A percentile compares a stretch with the other conserved stretches of the same genome.
phyloP scores from a whole-genome alignment of 2,329 filamentous ascomycete genomes.

The Ascomycota sp. region DNA sequence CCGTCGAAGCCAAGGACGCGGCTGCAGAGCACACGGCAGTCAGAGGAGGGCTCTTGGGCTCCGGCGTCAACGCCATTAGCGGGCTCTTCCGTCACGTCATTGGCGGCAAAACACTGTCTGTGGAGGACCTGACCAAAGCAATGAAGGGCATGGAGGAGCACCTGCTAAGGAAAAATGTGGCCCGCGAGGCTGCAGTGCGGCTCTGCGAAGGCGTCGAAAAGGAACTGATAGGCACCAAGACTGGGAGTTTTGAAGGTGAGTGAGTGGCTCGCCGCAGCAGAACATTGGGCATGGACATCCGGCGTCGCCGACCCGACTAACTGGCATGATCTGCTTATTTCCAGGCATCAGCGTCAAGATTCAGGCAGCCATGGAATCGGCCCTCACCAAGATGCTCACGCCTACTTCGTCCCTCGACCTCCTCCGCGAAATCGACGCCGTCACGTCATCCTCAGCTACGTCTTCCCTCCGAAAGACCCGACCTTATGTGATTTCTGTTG shows the following conservation, averaged over 20 bases:
- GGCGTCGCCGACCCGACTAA: no score
- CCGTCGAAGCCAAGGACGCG: constrained; percentile 44
- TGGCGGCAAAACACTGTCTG: constrained; percentile 77
- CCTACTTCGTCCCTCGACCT: constrained; percentile 88
- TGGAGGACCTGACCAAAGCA: constrained; percentile 72
- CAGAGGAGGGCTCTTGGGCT: constrained; percentile 47
- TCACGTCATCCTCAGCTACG: constrained; percentile 42
- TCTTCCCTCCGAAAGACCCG: constrained; percentile 42
- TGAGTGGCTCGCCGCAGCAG: constrained; percentile 3
- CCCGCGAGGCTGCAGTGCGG: constrained; percentile 75
- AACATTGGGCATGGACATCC: constrained; percentile 1
- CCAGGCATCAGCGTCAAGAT: constrained; percentile 59
- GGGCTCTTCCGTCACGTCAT: constrained; percentile 87
- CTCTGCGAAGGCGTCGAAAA: constrained; percentile 79
- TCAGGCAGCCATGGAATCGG: constrained; percentile 70
- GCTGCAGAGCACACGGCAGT: constrained; percentile 23
- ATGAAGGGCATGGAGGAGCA: constrained; percentile 94
- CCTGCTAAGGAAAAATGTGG: constrained; percentile 84
- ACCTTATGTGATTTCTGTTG: constrained; percentile 93
- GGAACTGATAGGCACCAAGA: constrained; percentile 77
- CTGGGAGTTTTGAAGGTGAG: constrained; percentile 61
- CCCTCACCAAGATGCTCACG: constrained; percentile 82
- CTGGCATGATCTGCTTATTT: no score
- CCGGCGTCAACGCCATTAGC: constrained; percentile 60
- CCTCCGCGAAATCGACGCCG: constrained; percentile 71